Evolutionary conservation across 768 basidiomycete species (phyloP).

Genomic region (Brasilioporus rufonigricans): DNA sequence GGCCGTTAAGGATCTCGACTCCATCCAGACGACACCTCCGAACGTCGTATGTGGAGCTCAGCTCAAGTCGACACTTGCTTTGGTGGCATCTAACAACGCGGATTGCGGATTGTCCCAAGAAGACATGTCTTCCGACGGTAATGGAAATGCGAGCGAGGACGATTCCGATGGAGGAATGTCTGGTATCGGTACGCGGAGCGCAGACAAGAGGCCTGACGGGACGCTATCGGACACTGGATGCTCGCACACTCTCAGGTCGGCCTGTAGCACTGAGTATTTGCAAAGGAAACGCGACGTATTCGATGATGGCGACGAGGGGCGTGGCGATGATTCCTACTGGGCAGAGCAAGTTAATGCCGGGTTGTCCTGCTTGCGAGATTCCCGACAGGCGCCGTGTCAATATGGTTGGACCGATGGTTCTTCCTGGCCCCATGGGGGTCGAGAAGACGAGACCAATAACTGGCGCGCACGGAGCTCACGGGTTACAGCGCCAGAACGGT

Average conservation of each 20-base stretch:
- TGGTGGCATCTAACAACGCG: background rate
- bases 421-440: constrained; percentile 1
- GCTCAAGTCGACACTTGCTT: background rate
- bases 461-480: constrained; percentile 12
- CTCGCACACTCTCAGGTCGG: background rate
- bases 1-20: background rate
- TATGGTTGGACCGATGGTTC: background rate
- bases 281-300: background rate
- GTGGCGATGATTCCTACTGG: constrained; percentile 7
- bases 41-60: background rate
- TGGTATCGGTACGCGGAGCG: background rate
- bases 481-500: background rate
- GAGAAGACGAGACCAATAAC: constrained; percentile 3
- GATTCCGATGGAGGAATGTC: background rate
- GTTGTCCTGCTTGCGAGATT: background rate
- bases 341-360: constrained; percentile 7
- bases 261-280: background rate
- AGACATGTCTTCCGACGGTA: background rate
- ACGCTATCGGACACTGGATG: background rate
- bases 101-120: background rate
- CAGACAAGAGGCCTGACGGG: background rate
- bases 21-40: background rate
- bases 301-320: background rate
- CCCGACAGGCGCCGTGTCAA: background rate
- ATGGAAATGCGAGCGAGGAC: background rate